phyloP scores from a whole-genome alignment of 768 basidiomycete species.

The Rubroboletus pulcherrimus region DNA sequence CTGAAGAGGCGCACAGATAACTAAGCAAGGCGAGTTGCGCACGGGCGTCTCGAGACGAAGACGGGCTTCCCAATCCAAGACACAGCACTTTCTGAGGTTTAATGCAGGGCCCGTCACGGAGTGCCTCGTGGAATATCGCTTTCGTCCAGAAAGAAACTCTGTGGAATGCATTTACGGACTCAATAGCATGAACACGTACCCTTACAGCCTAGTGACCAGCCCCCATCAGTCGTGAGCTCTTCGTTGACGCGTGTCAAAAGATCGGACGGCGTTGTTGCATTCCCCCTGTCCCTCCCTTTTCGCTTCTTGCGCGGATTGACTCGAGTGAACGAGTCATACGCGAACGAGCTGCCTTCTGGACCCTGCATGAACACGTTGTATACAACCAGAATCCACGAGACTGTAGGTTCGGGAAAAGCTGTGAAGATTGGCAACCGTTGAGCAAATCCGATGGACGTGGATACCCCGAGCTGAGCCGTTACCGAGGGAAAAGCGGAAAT shows the following conservation, averaged over 20 bases:
- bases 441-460: background rate
- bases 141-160: conserved; percentile 3
- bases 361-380: conserved; percentile 12
- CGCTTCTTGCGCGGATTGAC: conserved; percentile 52
- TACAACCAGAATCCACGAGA: background rate
- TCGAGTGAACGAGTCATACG: conserved; percentile 48
- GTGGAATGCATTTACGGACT: background rate
- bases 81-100: conserved; percentile 47
- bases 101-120: conserved; percentile 22
- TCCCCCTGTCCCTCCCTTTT: conserved; percentile 31
- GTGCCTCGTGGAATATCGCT: conserved; percentile 37
- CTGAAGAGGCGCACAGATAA: conserved; percentile 47
- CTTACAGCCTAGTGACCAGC: conserved; percentile 55
- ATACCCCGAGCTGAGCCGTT: background rate
- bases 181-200: conserved; percentile 41
- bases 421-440: background rate
- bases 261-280: conserved; percentile 34
- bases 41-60: conserved; percentile 54
- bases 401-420: background rate
- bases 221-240: conserved; percentile 41
- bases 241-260: conserved; percentile 42
- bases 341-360: conserved; percentile 25
- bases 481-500: conserved; percentile 8
- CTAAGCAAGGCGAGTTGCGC: conserved; percentile 68
- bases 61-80: conserved; percentile 74